These are phyloP conservation scores for Fraxinus pennsylvanica DNA, from an alignment of 257 asterid genomes.

Conservation along the genomic window DNA sequence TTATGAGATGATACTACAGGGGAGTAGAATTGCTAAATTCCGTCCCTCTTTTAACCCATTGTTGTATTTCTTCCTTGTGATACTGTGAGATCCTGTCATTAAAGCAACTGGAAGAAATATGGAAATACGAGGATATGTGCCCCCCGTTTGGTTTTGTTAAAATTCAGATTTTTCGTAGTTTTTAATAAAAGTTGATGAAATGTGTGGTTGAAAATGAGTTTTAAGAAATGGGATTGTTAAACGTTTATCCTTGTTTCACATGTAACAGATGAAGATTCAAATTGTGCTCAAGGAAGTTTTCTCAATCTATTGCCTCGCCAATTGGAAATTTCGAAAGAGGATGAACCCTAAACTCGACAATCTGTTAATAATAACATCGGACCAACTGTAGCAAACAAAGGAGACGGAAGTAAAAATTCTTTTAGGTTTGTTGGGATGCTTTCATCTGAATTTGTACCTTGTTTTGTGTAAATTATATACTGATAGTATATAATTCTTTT, in stretches of 20 bases:
- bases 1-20: background rate
- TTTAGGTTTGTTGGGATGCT: constrained; percentile 35
- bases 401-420: constrained; percentile 26
- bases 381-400: constrained; percentile 35
- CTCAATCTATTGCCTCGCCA: constrained; percentile 64
- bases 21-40: background rate
- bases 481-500: constrained; percentile 48
- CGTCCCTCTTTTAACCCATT: no score
- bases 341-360: constrained; percentile 41
- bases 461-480: constrained; percentile 51
- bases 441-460: constrained; percentile 31
- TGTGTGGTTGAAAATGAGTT: no score
- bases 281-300: constrained; percentile 75
- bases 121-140: background rate
- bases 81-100: background rate
- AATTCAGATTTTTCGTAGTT: no score
- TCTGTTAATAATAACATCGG: constrained; percentile 40
- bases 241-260: constrained; percentile 13
- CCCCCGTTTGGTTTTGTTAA: no score
- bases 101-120: background rate
- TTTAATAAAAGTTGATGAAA: no score
- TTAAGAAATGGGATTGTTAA: background rate
- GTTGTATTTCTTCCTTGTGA: background rate
- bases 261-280: constrained; percentile 66
- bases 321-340: constrained; percentile 46